Conservation (phyloP, 306 rosid species). For the Cucurbita moschata region DNA sequence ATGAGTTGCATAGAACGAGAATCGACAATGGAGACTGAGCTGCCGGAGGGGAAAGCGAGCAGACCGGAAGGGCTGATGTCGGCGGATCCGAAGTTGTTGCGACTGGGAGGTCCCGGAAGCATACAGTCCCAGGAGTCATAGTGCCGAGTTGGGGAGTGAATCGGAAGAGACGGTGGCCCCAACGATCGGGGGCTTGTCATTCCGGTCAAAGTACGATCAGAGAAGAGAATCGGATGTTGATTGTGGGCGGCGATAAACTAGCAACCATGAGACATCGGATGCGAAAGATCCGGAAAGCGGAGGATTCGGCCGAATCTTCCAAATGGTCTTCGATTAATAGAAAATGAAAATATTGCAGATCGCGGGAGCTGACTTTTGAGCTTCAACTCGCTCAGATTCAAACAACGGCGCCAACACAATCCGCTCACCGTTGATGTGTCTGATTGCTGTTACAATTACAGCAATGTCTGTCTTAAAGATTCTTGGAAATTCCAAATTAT, state of each 20-base stretch:
- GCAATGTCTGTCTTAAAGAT: background rate
- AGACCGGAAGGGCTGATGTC: slow-evolving; percentile 72
- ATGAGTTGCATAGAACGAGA: slow-evolving; percentile 71
- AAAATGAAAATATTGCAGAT: background rate
- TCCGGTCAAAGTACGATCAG: background rate
- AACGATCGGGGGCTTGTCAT: slow-evolving; percentile 9
- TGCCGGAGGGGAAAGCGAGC: slow-evolving; percentile 76
- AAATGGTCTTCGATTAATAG: background rate
- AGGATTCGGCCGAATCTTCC: background rate
- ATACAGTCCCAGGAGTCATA: slow-evolving; percentile 62
- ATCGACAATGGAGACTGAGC: slow-evolving; percentile 74
- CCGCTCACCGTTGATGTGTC: background rate
- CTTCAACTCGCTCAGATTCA: background rate
- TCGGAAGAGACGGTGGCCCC: background rate
- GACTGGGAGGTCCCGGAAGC: slow-evolving; percentile 89
- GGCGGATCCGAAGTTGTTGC: slow-evolving; percentile 85
- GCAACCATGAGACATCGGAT: background rate
- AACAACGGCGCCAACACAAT: background rate
- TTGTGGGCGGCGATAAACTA: background rate
- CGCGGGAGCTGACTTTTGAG: slow-evolving; percentile 4
- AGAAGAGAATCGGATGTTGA: background rate
- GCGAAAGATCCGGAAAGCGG: background rate
- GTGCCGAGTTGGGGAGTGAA: background rate
- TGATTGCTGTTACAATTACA: background rate
- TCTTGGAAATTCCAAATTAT: background rate